phyloP scores from a whole-genome alignment of 2,329 filamentous ascomycete species.

The Penicillium occitanis region DNA sequence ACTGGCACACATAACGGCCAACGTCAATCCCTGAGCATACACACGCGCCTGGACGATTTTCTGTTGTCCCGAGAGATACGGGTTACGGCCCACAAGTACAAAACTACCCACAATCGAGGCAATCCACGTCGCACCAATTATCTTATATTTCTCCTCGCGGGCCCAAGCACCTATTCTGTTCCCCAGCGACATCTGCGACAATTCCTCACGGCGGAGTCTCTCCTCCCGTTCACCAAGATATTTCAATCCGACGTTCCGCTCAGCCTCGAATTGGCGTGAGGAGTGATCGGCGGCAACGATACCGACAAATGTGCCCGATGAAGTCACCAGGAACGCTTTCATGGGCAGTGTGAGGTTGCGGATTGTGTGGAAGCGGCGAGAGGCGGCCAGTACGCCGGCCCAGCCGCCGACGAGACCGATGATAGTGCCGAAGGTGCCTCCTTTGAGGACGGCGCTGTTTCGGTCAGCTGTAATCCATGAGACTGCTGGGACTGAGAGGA shows the following conservation, averaged over 20 bases:
- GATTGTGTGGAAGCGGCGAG: conserved; percentile 73
- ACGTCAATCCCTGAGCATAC: conserved; percentile 85
- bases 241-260: conserved; percentile 64
- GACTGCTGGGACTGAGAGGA: neutral
- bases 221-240: conserved; percentile 65
- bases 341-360: conserved; percentile 82
- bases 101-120: conserved; percentile 75
- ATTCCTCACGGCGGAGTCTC: conserved; percentile 56
- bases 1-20: conserved; percentile 77
- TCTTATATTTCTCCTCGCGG: conserved; percentile 77
- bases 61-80: conserved; percentile 71
- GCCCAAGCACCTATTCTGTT: conserved; percentile 71
- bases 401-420: conserved; percentile 67
- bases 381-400: conserved; percentile 66
- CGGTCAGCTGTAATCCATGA: conserved; percentile 21
- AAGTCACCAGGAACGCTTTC: conserved; percentile 85
- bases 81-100: conserved; percentile 73
- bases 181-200: conserved; percentile 55
- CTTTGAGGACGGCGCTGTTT: conserved; percentile 68
- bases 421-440: conserved; percentile 71
- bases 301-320: conserved; percentile 76
- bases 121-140: conserved; percentile 80
- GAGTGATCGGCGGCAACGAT: conserved; percentile 82
- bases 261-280: conserved; percentile 69
- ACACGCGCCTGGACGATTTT: conserved; percentile 94